phyloP scores from a whole-genome alignment of 1,139 yeast genomes.

The Pichia sp. region DNA sequence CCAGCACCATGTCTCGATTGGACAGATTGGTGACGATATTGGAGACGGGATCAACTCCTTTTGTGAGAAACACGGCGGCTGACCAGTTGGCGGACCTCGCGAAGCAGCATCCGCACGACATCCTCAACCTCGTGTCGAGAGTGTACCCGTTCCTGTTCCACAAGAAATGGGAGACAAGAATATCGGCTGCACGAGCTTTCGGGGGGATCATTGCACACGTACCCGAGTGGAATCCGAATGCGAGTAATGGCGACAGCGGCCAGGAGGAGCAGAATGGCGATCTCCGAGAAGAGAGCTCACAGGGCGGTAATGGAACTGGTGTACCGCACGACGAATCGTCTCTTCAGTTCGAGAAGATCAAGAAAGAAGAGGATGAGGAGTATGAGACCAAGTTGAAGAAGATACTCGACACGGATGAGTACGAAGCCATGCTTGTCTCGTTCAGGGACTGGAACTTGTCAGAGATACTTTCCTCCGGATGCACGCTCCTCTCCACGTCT shows the following conservation, averaged over 20 bases:
- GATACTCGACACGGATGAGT: slow-evolving; percentile 38
- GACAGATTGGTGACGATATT: slow-evolving; percentile 74
- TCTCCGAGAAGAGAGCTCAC: slow-evolving; percentile 9
- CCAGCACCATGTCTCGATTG: slow-evolving; percentile 36
- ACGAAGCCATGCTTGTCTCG: slow-evolving; percentile 49
- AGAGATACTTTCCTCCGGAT: slow-evolving; percentile 64
- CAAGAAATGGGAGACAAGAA: slow-evolving; percentile 92
- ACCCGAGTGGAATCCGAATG: slow-evolving; percentile 76
- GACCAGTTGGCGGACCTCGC: slow-evolving; percentile 95
- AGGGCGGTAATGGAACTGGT: neutral
- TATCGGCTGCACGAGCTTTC: slow-evolving; percentile 90
- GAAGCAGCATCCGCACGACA: slow-evolving; percentile 91
- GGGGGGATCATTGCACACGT: slow-evolving; percentile 88
- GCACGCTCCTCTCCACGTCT: slow-evolving; percentile 66
- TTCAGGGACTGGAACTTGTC: slow-evolving; percentile 62
- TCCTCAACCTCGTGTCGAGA: slow-evolving; percentile 73
- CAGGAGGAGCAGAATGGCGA: slow-evolving; percentile 23
- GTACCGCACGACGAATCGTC: neutral
- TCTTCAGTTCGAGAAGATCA: slow-evolving; percentile 13
- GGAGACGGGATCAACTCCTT: slow-evolving; percentile 93
- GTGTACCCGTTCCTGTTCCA: slow-evolving; percentile 86
- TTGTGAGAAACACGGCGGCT: slow-evolving; percentile 94
- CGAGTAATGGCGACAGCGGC: slow-evolving; percentile 5
- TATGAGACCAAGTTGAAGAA: slow-evolving; percentile 33
- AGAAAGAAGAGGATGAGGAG: slow-evolving; percentile 34